Base-by-base conservation (phyloP, 306 rosid genomes). In the Dryas alaskensis region DNA sequence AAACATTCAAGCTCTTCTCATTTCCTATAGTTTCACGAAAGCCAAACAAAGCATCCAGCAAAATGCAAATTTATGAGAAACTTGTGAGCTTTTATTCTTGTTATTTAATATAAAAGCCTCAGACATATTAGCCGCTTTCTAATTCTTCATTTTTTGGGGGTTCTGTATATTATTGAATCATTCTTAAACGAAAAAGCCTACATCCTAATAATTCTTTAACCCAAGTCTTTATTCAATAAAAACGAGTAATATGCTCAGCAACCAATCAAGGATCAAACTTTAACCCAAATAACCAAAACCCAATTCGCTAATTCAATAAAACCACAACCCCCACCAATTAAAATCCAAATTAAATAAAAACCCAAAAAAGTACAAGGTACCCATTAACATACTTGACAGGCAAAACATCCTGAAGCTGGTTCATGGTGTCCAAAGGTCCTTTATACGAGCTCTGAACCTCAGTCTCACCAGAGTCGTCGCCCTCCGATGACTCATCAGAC, bases 351-450 rank as follows among this genome's bases (percentile, higher is more conserved):
- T 64, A 50, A 39, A 46, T 0, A 69, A 70, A 72, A 66, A 64
- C 66, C 69, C 63, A 54, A 22, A 6, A 46, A 60, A 67, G 55
- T 2, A 73, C 68, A 78, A 69, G 62, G 10, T 10, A 49, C 4
- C 22, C 52, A 80, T 3, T 37, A 45, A 76, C 92, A 49, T 73
- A 91, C 95, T 89, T 91, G 79, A 82, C 66, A 0, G 95, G 97
- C n/a, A 91, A 87, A 76, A 76, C 95, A 14, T 86, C 79, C 75
- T 85, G 89, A 10, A 91, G 83, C 81, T 72, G 88, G 40, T 84
- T 84, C 44, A 91, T 77, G 72, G 87, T 81, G 67, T 87, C 97
- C 78, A 91, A 70, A 10, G 92, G 87, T 16, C 89, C 88, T 79
- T 87, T 88, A 65, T 67, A 77, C 8, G 84, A 81, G 86, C 87